Base-by-base conservation (phyloP, 441 rosid species). In the Croton laevigatus region DNA sequence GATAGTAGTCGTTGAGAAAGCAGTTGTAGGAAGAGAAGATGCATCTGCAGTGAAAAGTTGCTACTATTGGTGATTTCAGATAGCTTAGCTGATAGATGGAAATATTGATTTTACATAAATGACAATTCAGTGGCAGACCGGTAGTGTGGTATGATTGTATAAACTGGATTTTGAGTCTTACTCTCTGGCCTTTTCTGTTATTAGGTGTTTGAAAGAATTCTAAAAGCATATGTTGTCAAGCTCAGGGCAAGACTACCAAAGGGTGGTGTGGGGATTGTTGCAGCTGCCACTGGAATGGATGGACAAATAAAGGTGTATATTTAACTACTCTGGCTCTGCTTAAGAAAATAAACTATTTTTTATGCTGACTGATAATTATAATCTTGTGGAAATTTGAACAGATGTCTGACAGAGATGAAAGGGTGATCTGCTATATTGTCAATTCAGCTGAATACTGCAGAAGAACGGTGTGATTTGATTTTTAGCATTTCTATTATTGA, bases 201-300 rank as follows among this genome's bases (percentile, higher is more conserved):
- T 81, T 79, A 93, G 99, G 98, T 96, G 45, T 96, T 96, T 81
- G 97, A 96, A 89, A 89, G 89, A 83, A 82, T 86, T 80, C 87
- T 96, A n/a, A 93, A 90, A 86, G 97, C 96, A 20, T 96, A 96
- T 72, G 98, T 96, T 40, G 75, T 89, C 69, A 96, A 89, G 91
- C 96, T 96, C 64, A 88, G 83, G 83, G 80, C 79, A 51, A 96
- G 88, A 82, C 87, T 96, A 69, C 99, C 99, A 9, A 96, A 90
- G 83, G 93, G 98, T 65, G 99, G 99, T 68, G 76, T 87, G 11
- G 99, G 99, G 69, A 86, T 96, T 71, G 99, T 96, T 79, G 99
- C 99, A 37, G 97, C 98, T 71, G 97, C 99, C 64, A 96, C 98
- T 23, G 98, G 99, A 68, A 89, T 89, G 89, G 99, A 96, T 71